A percentile compares a stretch with the other conserved stretches of the same genome.
Conservation (phyloP, 208 protist species). For the Kentomonas sorsogonicus region DNA sequence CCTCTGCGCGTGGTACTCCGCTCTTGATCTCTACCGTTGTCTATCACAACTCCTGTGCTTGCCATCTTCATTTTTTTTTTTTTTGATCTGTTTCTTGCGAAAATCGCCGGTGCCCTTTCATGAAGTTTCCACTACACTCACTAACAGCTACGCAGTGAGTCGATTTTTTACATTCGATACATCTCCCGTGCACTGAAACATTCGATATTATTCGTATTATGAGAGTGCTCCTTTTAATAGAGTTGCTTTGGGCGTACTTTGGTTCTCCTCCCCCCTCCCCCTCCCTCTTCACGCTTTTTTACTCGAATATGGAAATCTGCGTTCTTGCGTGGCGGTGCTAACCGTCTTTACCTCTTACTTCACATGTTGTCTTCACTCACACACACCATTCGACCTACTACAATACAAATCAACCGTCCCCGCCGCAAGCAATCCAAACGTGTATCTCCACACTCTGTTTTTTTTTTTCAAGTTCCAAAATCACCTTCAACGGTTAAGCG, state of each 20-base stretch:
- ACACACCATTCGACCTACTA: not conserved
- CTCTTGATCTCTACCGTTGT: not conserved
- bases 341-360: not conserved
- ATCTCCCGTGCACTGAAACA: not conserved
- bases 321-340: not conserved
- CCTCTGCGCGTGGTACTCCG: not conserved
- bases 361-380: constrained; percentile 1
- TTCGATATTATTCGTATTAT: not conserved
- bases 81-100: not conserved
- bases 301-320: not conserved
- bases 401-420: not conserved
- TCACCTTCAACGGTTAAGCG: too few species aligned
- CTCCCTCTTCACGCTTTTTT: constrained; percentile 1
- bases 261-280: constrained; percentile 6
- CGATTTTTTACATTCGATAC: not conserved
- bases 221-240: not conserved
- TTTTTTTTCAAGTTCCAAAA: not conserved
- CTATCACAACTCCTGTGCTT: not conserved
- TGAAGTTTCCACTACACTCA: not conserved
- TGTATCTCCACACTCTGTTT: not conserved
- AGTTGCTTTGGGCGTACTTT: constrained; percentile 1
- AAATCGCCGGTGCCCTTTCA: too few species aligned
- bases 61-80: not conserved
- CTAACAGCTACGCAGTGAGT: not conserved
- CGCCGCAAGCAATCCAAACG: not conserved